A percentile compares a stretch with the other conserved stretches of the same genome.
Conservation (phyloP, 495 filamentous ascomycete genomes). For the Podospora conica region DNA sequence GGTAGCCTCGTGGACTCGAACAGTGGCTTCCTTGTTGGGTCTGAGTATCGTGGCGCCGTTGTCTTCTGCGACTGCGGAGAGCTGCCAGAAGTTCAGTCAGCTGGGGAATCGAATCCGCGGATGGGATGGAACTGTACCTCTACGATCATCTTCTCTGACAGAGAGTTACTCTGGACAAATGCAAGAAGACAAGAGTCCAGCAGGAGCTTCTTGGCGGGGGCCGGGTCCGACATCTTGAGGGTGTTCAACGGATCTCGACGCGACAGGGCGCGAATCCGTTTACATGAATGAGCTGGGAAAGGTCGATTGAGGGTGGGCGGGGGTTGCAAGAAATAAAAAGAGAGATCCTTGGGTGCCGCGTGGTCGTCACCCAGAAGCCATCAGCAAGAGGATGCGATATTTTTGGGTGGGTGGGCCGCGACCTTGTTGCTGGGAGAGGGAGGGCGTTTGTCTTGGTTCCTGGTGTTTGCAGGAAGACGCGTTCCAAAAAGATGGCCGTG, state of each 20-base stretch:
- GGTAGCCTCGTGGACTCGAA: slow-evolving; percentile 56
- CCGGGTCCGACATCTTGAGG: slow-evolving; percentile 35
- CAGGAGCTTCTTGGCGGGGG: slow-evolving; percentile 15
- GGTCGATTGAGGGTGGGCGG: neutral
- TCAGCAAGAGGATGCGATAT: neutral
- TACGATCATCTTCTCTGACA: slow-evolving; percentile 35
- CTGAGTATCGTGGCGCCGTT: slow-evolving; percentile 51
- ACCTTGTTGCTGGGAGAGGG: neutral
- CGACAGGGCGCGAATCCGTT: neutral
- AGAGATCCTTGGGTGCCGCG: neutral
- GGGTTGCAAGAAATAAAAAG: neutral
- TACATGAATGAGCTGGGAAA: neutral
- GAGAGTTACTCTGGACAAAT: slow-evolving; percentile 40
- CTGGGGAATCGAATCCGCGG: neutral
- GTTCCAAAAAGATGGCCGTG: slow-evolving; percentile 17
- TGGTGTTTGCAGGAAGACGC: slow-evolving; percentile 15
- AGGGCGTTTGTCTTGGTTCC: neutral
- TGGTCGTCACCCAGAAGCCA: neutral
- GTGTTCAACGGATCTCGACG: slow-evolving; percentile 13
- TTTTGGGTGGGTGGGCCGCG: neutral
- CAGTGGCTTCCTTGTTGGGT: slow-evolving; percentile 36
- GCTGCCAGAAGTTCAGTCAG: slow-evolving; percentile 20
- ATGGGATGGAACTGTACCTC: slow-evolving; percentile 31
- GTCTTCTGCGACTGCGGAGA: slow-evolving; percentile 40
- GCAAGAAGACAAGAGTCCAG: slow-evolving; percentile 38